Conservation (phyloP, 2,329 filamentous ascomycete genomes). For the Penicillium sp. region DNA sequence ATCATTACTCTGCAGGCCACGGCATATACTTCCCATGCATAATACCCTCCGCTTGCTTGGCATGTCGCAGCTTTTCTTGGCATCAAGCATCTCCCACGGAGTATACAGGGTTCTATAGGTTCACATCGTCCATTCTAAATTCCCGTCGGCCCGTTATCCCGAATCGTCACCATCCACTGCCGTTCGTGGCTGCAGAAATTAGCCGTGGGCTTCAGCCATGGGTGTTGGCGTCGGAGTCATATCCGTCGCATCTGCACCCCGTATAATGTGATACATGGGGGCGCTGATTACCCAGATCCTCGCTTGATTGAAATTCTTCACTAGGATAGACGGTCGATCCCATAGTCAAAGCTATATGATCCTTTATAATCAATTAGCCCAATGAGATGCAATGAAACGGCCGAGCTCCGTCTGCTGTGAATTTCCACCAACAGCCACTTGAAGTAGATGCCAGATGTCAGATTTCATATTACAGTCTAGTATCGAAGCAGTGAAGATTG, state of each 20-base stretch:
- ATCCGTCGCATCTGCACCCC: background rate
- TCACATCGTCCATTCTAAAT: background rate
- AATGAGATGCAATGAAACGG: background rate
- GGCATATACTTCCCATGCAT: slow-evolving; percentile 10
- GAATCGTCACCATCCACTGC: slow-evolving; percentile 9
- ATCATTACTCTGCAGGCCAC: slow-evolving; percentile 31
- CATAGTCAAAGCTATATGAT: background rate
- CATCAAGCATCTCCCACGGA: background rate
- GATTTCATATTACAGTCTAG: background rate
- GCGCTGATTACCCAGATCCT: background rate
- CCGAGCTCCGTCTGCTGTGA: background rate
- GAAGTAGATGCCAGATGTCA: background rate
- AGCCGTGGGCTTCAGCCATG: slow-evolving; percentile 4
- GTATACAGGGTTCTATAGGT: background rate
- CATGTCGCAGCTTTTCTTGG: slow-evolving; percentile 15
- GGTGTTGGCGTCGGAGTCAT: background rate
- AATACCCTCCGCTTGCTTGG: slow-evolving; percentile 6
- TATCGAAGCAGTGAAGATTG: background rate
- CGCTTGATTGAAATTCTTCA: background rate
- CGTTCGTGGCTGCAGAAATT: slow-evolving; percentile 5
- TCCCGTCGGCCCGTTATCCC: slow-evolving; percentile 22
- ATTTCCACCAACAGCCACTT: slow-evolving; percentile 1
- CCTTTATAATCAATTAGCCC: background rate
- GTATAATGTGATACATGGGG: background rate
- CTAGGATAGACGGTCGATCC: background rate